Percentiles rank a stretch among this genome's conserved stretches.
phyloP scores from a whole-genome alignment of 2,329 filamentous ascomycete species.

The Fusarium fracticaudum region DNA sequence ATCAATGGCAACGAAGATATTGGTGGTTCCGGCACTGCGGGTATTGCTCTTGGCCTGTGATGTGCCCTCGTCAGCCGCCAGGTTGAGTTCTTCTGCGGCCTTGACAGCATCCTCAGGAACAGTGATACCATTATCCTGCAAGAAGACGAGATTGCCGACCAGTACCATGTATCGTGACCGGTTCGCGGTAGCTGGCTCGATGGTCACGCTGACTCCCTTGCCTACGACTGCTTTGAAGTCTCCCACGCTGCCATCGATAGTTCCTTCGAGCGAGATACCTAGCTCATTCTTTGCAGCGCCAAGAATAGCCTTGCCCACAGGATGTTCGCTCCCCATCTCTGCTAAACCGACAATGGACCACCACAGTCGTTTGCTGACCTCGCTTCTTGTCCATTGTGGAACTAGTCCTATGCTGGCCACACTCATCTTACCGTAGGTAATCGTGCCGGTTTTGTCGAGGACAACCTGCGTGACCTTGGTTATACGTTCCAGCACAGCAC shows the following conservation, averaged over 20 bases:
- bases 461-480: conserved; percentile 92
- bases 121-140: conserved; percentile 74
- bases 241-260: conserved; percentile 85
- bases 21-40: conserved; percentile 79
- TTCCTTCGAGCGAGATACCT: conserved; percentile 74
- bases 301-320: conserved; percentile 91
- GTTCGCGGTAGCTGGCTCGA: conserved; percentile 78
- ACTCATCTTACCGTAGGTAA: conserved; percentile 95
- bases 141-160: conserved; percentile 82
- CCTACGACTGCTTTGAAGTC: conserved; percentile 87
- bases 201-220: conserved; percentile 81
- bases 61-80: conserved; percentile 45
- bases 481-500: conserved; percentile 87
- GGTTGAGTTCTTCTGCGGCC: conserved; percentile 68
- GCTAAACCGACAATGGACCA: conserved; percentile 93
- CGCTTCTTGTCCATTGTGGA: conserved; percentile 69
- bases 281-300: conserved; percentile 76
- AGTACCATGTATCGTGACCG: conserved; percentile 78
- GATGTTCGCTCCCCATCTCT: conserved; percentile 95
- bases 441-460: conserved; percentile 94
- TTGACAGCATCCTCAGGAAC: conserved; percentile 72
- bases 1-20: conserved; percentile 91
- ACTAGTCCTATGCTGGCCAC: conserved; percentile 74
- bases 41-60: background rate
- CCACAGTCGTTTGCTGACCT: conserved; percentile 73